These are phyloP conservation scores for Ascochyta clinopodiicola DNA, from an alignment of 2,329 filamentous ascomycete genomes.

Conservation along the genomic window DNA sequence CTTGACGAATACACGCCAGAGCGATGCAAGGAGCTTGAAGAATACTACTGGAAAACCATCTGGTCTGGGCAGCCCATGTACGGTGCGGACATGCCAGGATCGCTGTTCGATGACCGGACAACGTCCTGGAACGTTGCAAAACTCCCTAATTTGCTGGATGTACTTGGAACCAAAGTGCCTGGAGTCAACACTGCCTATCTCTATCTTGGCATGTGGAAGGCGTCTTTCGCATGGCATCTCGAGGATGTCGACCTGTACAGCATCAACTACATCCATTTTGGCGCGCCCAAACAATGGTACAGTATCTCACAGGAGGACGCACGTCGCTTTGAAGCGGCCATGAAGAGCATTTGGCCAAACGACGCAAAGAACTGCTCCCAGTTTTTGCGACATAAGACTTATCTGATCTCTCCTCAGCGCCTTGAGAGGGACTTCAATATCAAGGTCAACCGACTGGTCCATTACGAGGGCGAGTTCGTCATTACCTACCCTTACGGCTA, in stretches of 20 bases:
- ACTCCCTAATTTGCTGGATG: slow-evolving; percentile 89
- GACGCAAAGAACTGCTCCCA: slow-evolving; percentile 96
- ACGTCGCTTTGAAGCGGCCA: slow-evolving; percentile 88
- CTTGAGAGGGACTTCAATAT: slow-evolving; percentile 90
- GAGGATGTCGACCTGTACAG: slow-evolving; percentile 99
- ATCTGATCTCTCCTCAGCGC: slow-evolving; percentile 89
- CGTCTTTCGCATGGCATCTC: slow-evolving; percentile 98
- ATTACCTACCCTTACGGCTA: slow-evolving; percentile 99
- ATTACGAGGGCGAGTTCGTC: slow-evolving; percentile 96
- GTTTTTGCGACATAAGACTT: slow-evolving; percentile 96
- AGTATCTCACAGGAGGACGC: slow-evolving; percentile 97
- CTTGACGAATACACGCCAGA: slow-evolving; percentile 88
- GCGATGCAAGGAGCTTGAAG: slow-evolving; percentile 91
- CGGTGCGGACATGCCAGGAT: slow-evolving; percentile 94
- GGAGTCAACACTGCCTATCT: slow-evolving; percentile 98
- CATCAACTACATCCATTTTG: slow-evolving; percentile 99
- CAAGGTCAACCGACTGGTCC: slow-evolving; percentile 93
- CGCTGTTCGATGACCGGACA: slow-evolving; percentile 85
- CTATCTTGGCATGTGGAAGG: slow-evolving; percentile 99
- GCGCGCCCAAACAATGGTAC: slow-evolving; percentile 99
- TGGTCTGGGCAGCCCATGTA: slow-evolving; percentile 96
- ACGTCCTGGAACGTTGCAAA: slow-evolving; percentile 94
- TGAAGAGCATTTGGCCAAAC: slow-evolving; percentile 93
- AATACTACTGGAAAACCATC: slow-evolving; percentile 95
- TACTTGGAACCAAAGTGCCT: slow-evolving; percentile 92